Base-by-base conservation (phyloP, 805 yeast genomes). In the Metschnikowia peoriensis region DNA sequence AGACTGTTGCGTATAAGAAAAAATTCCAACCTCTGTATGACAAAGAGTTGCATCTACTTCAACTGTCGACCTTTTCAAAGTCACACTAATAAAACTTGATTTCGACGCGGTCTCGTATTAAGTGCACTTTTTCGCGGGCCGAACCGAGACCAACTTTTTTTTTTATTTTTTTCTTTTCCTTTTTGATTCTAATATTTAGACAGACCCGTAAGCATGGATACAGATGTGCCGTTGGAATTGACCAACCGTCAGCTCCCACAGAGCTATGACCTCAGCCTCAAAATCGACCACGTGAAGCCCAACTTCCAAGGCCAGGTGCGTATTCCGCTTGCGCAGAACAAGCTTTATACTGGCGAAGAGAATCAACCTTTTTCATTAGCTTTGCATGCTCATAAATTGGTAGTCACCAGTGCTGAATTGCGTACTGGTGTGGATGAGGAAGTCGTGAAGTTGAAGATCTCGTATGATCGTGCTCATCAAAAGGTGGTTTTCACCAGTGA, bases 231-330 rank as follows among this genome's bases (percentile, higher is more conserved):
- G n/a, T 47, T 52, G 46, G 52, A 68, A n/a, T 62, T 73, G 50
- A 45, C 64, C 29, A 76, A 77, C 57, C 54, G 49, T 38, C 68
- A 58, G 46, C 48, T 72, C 6, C 83, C 84, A 7, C 41, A 54
- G 6, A 54, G 61, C 12, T 82, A 82, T 58, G 68, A 63, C 16
- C 61, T 81, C 37, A 49, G 51, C 7, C 55, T 81, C 34, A 61
- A 60, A 4, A 59, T 81, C 38, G 73, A 72, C 62, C 82, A 77
- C 49, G 50, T 59, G 15, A 78, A 76, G 64, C 71, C 80, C 9
- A 80, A 78, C 59, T 81, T 81, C 63, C 67, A 62, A 14, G 84
- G 84, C 34, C 41, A 56, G 15, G 64, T 73, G 4, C 47, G 58
- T n/a, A 65, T 78, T 28, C 66, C 70, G 4, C 59, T 75, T 52